These are phyloP conservation scores for Paxillus ammoniavirescens DNA, from an alignment of 768 basidiomycete species.

Conservation along the genomic window DNA sequence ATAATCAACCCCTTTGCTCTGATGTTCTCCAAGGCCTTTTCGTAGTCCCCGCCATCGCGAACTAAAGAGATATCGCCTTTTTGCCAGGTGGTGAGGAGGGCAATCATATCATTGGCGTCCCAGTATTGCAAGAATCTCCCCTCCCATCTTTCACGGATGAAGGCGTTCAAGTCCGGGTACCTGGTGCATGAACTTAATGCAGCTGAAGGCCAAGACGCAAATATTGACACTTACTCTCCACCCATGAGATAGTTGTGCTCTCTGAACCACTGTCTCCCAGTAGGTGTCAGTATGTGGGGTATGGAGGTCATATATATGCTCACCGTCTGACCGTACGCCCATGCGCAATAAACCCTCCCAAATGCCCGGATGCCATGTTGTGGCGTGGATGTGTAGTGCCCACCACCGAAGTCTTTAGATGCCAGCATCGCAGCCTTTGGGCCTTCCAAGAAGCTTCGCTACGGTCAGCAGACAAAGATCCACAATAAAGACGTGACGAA, in stretches of 20 bases:
- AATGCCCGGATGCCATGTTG: conserved; percentile 55
- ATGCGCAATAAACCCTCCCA: conserved; percentile 56
- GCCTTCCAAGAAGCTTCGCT: conserved; percentile 56
- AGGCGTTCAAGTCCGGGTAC: conserved; percentile 47
- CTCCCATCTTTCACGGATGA: conserved; percentile 54
- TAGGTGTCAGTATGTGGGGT: background rate
- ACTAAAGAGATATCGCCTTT: conserved; percentile 50
- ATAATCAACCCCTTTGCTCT: conserved; percentile 55
- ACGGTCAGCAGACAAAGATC: background rate
- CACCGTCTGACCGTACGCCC: conserved; percentile 61
- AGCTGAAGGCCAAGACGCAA: background rate
- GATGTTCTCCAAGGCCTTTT: conserved; percentile 40
- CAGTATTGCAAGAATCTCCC: conserved; percentile 39
- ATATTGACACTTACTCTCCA: conserved; percentile 35
- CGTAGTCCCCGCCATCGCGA: conserved; percentile 44
- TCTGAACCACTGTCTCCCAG: conserved; percentile 49
- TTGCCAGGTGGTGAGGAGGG: conserved; percentile 51
- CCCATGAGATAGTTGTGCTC: conserved; percentile 42
- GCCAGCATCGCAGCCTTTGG: conserved; percentile 52
- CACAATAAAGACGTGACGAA: conserved; percentile 12
- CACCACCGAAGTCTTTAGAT: conserved; percentile 54
- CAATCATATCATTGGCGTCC: conserved; percentile 58
- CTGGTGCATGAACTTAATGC: conserved; percentile 21
- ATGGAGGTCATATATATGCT: conserved; percentile 10
- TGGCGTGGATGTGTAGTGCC: conserved; percentile 49